phyloP scores from a whole-genome alignment of 2,329 filamentous ascomycete genomes.

The Aspergillus fumigatus region DNA sequence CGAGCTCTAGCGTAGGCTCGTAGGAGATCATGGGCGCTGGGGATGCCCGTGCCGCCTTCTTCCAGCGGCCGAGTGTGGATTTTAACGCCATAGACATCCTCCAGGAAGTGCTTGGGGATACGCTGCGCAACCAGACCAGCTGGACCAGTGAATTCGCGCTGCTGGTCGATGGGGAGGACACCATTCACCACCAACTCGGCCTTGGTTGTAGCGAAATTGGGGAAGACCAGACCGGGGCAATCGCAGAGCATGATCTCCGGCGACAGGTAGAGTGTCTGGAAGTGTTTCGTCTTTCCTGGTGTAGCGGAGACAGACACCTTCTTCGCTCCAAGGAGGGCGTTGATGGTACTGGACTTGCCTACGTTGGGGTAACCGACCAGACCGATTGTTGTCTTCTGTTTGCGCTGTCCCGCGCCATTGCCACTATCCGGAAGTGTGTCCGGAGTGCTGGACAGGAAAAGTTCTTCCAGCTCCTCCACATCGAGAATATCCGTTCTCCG shows the following conservation, averaged over 20 bases:
- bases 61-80: constrained; percentile 76
- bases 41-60: constrained; percentile 85
- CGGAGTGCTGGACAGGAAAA: constrained; percentile 75
- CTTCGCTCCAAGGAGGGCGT: constrained; percentile 95
- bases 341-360: constrained; percentile 98
- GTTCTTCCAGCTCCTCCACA: constrained; percentile 83
- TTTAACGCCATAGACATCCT: constrained; percentile 89
- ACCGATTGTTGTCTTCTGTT: constrained; percentile 77
- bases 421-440: constrained; percentile 43
- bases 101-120: constrained; percentile 82
- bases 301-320: constrained; percentile 98
- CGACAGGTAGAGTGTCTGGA: constrained; percentile 94
- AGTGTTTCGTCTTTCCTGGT: constrained; percentile 98
- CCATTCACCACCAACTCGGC: constrained; percentile 94
- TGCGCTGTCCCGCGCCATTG: constrained; percentile 42
- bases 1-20: constrained; percentile 81
- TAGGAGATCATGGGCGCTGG: constrained; percentile 80
- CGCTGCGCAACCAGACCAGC: constrained; percentile 75
- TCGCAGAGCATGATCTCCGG: constrained; percentile 89
- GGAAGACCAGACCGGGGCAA: constrained; percentile 97
- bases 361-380: constrained; percentile 98
- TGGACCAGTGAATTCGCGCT: constrained; percentile 87
- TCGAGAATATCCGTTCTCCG: constrained; percentile 71
- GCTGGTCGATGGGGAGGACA: constrained; percentile 91
- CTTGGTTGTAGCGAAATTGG: constrained; percentile 95